Evolutionary conservation across 352 stramenopile genomes (phyloP).

Genomic region (Phytophthora brassicae): DNA sequence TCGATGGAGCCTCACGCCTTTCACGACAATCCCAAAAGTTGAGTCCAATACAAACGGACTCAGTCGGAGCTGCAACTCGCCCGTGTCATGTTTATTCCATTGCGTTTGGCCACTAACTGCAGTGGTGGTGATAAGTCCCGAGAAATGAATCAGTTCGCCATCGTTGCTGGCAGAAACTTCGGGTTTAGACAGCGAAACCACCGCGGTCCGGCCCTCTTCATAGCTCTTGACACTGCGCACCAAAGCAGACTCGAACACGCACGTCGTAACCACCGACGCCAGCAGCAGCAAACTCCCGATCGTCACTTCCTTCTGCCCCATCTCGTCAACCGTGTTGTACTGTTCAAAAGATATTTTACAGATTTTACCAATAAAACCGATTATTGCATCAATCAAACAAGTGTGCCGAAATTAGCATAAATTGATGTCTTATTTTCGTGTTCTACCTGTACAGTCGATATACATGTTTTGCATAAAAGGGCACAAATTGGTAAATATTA

Average conservation of each 20-base stretch:
- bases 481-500: too few species aligned
- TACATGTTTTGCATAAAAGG: too few species aligned
- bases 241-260: slow-evolving; percentile 55
- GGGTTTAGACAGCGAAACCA: slow-evolving; percentile 31
- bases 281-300: slow-evolving; percentile 56
- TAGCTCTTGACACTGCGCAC: slow-evolving; percentile 49
- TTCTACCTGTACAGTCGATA: too few species aligned
- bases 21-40: slow-evolving; percentile 59
- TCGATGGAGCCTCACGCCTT: slow-evolving; percentile 65
- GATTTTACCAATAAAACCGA: too few species aligned
- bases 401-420: too few species aligned
- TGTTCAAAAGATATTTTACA: too few species aligned
- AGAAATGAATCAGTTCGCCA: slow-evolving; percentile 43
- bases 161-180: slow-evolving; percentile 27
- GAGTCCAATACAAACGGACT: slow-evolving; percentile 63
- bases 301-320: slow-evolving; percentile 30
- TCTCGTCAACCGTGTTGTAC: too few species aligned
- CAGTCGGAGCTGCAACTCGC: slow-evolving; percentile 27
- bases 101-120: not conserved
- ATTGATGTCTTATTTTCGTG: too few species aligned
- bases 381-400: too few species aligned
- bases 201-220: slow-evolving; percentile 45
- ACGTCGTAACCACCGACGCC: slow-evolving; percentile 50
- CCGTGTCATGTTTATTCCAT: slow-evolving; percentile 8
- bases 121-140: slow-evolving; percentile 53